phyloP scores from a whole-genome alignment of 2,329 filamentous ascomycete species.

The Penicillium oxalicum region DNA sequence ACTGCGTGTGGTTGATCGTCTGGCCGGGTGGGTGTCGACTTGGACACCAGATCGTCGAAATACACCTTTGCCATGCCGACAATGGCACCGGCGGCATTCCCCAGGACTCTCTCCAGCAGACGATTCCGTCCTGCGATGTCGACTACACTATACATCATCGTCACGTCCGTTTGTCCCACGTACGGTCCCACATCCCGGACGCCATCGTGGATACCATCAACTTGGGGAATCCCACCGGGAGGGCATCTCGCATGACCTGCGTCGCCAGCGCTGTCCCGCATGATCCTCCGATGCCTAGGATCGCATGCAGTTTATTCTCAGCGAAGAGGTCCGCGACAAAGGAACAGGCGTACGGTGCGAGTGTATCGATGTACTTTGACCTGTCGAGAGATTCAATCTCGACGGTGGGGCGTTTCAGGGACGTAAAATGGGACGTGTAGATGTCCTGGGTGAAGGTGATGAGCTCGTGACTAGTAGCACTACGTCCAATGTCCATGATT shows the following conservation, averaged over 20 bases:
- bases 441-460: slow-evolving; percentile 30
- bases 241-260: slow-evolving; percentile 53
- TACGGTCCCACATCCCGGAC: slow-evolving; percentile 60
- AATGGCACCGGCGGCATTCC: slow-evolving; percentile 59
- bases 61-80: slow-evolving; percentile 52
- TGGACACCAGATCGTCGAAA: slow-evolving; percentile 2
- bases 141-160: slow-evolving; percentile 65
- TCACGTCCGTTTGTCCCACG: slow-evolving; percentile 63
- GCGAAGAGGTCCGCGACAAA: slow-evolving; percentile 39
- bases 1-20: neutral
- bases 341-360: slow-evolving; percentile 46
- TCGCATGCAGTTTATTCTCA: slow-evolving; percentile 45
- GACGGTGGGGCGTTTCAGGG: slow-evolving; percentile 24
- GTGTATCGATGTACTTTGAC: slow-evolving; percentile 52
- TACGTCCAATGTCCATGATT: slow-evolving; percentile 53
- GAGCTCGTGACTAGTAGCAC: slow-evolving; percentile 37
- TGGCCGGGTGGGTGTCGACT: neutral
- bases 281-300: slow-evolving; percentile 58
- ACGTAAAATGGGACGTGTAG: slow-evolving; percentile 7
- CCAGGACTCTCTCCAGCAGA: slow-evolving; percentile 52
- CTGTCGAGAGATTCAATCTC: slow-evolving; percentile 39
- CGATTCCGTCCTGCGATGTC: slow-evolving; percentile 62
- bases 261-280: slow-evolving; percentile 58
- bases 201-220: slow-evolving; percentile 65
- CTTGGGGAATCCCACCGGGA: slow-evolving; percentile 64